Evolutionary conservation across 2,329 filamentous ascomycete genomes (phyloP).

Genomic region (Aspergillus ochraceus): DNA sequence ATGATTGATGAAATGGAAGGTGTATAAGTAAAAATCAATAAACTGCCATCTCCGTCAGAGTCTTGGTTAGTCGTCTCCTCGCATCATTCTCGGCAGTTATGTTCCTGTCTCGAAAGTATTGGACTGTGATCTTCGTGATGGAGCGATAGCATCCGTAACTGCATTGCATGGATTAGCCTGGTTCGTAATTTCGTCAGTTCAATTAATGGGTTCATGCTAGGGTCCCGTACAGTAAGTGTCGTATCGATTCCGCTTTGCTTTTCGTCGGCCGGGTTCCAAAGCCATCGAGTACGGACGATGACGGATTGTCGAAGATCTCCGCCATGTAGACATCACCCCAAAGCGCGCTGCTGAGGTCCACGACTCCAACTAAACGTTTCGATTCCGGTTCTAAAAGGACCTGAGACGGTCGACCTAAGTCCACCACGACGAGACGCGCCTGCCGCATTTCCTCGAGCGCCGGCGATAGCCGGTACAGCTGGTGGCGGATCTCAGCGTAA

Average conservation of each 20-base stretch:
- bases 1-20: too few relatives aligned
- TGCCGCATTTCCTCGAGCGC: slow-evolving; percentile 52
- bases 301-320: slow-evolving; percentile 47
- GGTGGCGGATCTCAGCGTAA: slow-evolving; percentile 55
- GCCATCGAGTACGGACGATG: slow-evolving; percentile 36
- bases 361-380: slow-evolving; percentile 50
- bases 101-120: slow-evolving; percentile 40
- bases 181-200: not conserved
- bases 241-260: slow-evolving; percentile 26
- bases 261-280: slow-evolving; percentile 30
- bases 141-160: slow-evolving; percentile 44
- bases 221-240: slow-evolving; percentile 36
- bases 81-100: slow-evolving; percentile 38
- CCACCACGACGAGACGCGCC: slow-evolving; percentile 53
- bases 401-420: slow-evolving; percentile 51
- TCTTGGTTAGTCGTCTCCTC: slow-evolving; percentile 35
- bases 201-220: not conserved
- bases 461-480: slow-evolving; percentile 45
- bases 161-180: not conserved
- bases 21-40: slow-evolving; percentile 6
- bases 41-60: slow-evolving; percentile 30
- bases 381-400: slow-evolving; percentile 53
- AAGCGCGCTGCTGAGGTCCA: slow-evolving; percentile 54
- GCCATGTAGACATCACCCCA: slow-evolving; percentile 60
- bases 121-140: slow-evolving; percentile 36